Conservation (phyloP, 1,284 basidiomycete genomes). For the Ustilago curta region DNA sequence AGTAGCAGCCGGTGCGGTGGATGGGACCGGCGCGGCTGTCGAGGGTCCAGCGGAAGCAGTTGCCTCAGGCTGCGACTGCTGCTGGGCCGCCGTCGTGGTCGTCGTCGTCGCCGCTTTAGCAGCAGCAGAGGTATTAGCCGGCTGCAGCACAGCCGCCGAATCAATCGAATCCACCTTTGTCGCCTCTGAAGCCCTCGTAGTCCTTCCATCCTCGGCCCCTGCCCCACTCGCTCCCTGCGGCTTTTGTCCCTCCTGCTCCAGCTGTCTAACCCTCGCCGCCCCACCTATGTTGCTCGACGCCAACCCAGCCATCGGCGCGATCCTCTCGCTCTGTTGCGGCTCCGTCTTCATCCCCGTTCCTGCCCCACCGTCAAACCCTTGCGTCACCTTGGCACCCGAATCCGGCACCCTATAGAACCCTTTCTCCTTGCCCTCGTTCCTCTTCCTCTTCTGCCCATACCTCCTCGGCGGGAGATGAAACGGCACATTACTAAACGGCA, state of each 20-base stretch:
- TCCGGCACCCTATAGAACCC: slow-evolving; percentile 34
- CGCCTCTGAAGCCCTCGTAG: slow-evolving; percentile 25
- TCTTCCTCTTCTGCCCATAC: slow-evolving; percentile 14
- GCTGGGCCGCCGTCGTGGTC: slow-evolving; percentile 5
- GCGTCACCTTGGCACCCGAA: slow-evolving; percentile 19
- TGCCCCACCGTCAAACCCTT: slow-evolving; percentile 5
- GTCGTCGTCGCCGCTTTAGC: too few species aligned
- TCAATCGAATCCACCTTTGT: slow-evolving; percentile 34
- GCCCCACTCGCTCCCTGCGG: neutral
- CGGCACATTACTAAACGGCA: slow-evolving; percentile 32
- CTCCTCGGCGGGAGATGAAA: slow-evolving; percentile 10
- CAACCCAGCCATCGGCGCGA: too few species aligned
- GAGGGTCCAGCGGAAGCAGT: neutral
- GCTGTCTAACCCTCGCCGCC: slow-evolving; percentile 8
- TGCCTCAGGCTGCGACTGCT: neutral
- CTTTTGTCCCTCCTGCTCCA: neutral
- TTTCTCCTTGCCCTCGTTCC: slow-evolving; percentile 12
- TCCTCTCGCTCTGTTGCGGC: neutral
- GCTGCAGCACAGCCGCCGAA: slow-evolving; percentile 1
- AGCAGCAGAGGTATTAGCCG: neutral
- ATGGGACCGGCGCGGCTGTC: neutral
- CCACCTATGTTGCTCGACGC: slow-evolving; percentile 10
- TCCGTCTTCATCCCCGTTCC: neutral
- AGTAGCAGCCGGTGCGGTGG: neutral
- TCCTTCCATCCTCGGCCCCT: slow-evolving; percentile 18